These are phyloP conservation scores for Tetraselmis striata DNA, from an alignment of 139 green algal genomes.

Conservation along the genomic window DNA sequence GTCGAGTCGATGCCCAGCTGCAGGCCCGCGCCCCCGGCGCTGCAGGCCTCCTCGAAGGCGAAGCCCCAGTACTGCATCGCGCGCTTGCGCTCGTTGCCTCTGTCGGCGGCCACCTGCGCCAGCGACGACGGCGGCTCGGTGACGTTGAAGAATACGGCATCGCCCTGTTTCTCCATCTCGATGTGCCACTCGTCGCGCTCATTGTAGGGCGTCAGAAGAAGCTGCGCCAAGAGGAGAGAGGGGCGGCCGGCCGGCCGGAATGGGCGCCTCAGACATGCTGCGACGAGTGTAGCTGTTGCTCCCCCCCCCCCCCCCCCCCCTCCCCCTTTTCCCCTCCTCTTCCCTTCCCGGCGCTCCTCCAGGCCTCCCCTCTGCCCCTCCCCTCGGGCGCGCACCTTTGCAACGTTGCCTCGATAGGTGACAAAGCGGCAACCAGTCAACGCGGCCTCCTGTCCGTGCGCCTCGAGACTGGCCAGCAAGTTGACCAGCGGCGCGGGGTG, in stretches of 20 bases:
- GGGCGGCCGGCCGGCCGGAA: no score
- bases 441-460: neutral
- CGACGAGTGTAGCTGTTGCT: no score
- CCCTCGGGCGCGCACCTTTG: neutral
- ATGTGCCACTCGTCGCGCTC: conserved; percentile 12
- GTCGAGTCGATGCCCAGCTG: conserved; percentile 10
- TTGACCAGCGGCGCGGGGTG: conserved; percentile 10
- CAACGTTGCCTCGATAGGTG: neutral
- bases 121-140: conserved; percentile 6
- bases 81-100: neutral
- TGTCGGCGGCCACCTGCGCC: neutral
- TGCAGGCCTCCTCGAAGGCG: conserved; percentile 24
- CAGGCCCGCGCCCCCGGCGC: neutral
- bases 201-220: conserved; percentile 10
- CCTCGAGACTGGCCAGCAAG: neutral
- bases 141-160: conserved; percentile 16
- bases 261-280: no score
- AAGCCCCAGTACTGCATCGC: conserved; percentile 28
- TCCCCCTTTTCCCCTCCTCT: no score
- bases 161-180: conserved; percentile 12
- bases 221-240: neutral
- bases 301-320: no score
- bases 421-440: neutral
- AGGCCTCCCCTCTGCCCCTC: no score
- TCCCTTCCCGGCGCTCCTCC: no score